Evolutionary conservation across 306 rosid species (phyloP).

Genomic region (Prinsepia uniflora): DNA sequence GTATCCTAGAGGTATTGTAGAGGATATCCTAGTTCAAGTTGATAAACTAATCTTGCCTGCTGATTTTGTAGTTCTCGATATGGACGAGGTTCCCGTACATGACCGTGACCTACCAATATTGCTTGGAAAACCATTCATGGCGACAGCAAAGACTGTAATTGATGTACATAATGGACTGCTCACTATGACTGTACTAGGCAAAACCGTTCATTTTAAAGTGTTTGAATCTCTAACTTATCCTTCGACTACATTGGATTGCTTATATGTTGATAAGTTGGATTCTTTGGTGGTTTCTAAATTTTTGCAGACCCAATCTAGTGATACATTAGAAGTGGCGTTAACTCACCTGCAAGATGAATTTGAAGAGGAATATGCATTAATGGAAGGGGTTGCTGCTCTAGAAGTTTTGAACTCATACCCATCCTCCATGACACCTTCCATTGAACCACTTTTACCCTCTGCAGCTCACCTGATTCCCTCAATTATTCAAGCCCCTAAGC

Average conservation of each 20-base stretch:
- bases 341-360: too few species aligned
- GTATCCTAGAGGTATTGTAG: neutral
- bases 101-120: neutral
- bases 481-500: too few species aligned
- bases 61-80: neutral
- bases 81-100: neutral
- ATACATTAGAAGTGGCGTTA: too few species aligned
- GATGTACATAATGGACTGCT: neutral
- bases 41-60: neutral
- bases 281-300: too few species aligned
- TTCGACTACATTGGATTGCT: neutral
- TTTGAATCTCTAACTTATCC: neutral
- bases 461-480: too few species aligned
- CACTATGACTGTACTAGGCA: neutral
- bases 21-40: neutral
- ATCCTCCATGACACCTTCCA: neutral
- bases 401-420: neutral
- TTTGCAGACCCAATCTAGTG: neutral
- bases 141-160: neutral
- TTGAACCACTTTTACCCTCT: neutral
- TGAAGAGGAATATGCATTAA: neutral
- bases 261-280: neutral
- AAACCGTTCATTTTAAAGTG: neutral
- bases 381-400: neutral
- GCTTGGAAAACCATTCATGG: neutral